Evolutionary conservation across 306 rosid genomes (phyloP).

Genomic region (Trifolium fragiferum): DNA sequence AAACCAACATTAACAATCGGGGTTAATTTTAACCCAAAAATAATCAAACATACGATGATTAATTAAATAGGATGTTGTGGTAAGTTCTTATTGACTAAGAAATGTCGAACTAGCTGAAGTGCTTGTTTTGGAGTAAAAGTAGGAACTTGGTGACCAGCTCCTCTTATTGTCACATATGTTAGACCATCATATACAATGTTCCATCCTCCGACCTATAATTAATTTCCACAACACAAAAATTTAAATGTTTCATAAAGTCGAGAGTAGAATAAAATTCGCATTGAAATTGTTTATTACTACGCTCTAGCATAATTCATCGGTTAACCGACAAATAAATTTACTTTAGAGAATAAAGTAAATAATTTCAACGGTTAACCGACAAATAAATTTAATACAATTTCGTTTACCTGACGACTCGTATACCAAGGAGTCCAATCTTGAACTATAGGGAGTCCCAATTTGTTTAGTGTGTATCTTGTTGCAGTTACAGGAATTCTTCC

Average conservation of each 20-base stretch:
- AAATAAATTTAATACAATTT: background rate
- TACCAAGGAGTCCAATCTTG: slow-evolving; percentile 68
- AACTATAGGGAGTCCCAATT: slow-evolving; percentile 46
- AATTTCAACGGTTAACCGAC: background rate
- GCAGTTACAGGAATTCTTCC: slow-evolving; percentile 59
- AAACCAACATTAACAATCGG: background rate
- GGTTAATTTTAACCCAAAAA: slow-evolving; percentile 22
- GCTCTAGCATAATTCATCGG: background rate
- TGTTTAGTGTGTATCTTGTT: slow-evolving; percentile 55
- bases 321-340: too few species aligned
- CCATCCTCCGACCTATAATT: slow-evolving; percentile 58
- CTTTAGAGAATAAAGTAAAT: background rate
- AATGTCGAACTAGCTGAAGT: slow-evolving; percentile 52
- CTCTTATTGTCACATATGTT: slow-evolving; percentile 57
- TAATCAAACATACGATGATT: background rate
- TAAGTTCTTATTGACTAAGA: slow-evolving; percentile 52
- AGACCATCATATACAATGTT: slow-evolving; percentile 43
- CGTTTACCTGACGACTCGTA: slow-evolving; percentile 48
- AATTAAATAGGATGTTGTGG: slow-evolving; percentile 46
- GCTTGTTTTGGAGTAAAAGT: slow-evolving; percentile 55
- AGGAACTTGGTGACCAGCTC: slow-evolving; percentile 68
- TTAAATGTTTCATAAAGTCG: background rate
- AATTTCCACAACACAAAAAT: background rate
- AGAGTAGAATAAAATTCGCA: too few species aligned
- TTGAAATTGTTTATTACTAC: background rate